Percentiles rank a stretch among this genome's conserved stretches.
Evolutionary conservation across 768 basidiomycete genomes (phyloP).

Genomic region (Russula compacta): DNA sequence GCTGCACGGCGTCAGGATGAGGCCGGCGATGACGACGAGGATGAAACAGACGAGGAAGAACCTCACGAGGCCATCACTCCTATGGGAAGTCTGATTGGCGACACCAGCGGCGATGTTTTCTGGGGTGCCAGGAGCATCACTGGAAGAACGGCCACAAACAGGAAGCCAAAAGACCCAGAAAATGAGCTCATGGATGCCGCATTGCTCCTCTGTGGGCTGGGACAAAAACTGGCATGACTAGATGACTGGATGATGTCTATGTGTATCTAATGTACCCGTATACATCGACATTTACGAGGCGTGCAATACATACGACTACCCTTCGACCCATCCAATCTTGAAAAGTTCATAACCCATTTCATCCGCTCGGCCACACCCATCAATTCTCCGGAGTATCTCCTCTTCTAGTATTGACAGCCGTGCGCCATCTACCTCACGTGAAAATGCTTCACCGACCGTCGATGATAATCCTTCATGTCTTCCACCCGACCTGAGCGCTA

Average conservation of each 20-base stretch:
- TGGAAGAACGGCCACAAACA: not conserved
- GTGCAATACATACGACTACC: constrained; percentile 1
- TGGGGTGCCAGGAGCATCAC: not conserved
- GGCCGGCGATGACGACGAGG: constrained; percentile 28
- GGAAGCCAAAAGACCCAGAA: not conserved
- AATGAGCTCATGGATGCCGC: constrained; percentile 14
- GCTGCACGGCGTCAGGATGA: constrained; percentile 19
- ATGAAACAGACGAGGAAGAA: constrained; percentile 54
- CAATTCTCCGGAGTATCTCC: constrained; percentile 40
- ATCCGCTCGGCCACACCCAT: constrained; percentile 56
- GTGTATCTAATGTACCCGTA: constrained; percentile 12
- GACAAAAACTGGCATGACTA: constrained; percentile 32
- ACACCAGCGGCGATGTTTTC: not conserved
- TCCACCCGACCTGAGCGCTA: constrained; percentile 57
- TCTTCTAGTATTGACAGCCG: constrained; percentile 39
- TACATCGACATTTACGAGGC: constrained; percentile 34
- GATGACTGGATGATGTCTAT: constrained; percentile 26
- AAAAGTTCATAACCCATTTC: constrained; percentile 62
- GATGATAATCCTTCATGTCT: constrained; percentile 49
- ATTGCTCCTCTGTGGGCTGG: constrained; percentile 13
- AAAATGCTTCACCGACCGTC: constrained; percentile 51
- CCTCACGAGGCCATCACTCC: constrained; percentile 58
- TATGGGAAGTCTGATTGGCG: constrained; percentile 25
- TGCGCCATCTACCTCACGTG: constrained; percentile 15
- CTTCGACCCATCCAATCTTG: constrained; percentile 59